These are phyloP conservation scores for Colletotrichum higginsianum DNA, from an alignment of 2,329 filamentous ascomycete genomes.

Conservation along the genomic window DNA sequence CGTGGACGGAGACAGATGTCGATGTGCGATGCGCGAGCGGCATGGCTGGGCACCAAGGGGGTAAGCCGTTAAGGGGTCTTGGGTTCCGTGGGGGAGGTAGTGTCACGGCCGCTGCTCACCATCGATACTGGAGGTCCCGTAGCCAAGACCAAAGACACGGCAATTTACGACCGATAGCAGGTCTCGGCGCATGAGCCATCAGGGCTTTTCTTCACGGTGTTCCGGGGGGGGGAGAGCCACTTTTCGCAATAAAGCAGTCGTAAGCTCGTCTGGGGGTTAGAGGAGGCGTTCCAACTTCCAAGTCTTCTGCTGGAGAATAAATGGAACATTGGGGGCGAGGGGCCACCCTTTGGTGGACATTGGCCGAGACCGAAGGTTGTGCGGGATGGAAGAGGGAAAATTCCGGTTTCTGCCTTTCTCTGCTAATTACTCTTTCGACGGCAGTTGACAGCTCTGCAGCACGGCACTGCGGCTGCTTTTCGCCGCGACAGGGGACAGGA, in stretches of 20 bases:
- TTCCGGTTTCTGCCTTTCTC: background rate
- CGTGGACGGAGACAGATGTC: background rate
- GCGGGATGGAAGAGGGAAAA: background rate
- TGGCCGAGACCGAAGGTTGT: background rate
- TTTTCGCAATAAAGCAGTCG: conserved; percentile 30
- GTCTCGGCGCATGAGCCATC: conserved; percentile 38
- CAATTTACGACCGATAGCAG: conserved; percentile 28
- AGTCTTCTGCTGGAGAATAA: conserved; percentile 1
- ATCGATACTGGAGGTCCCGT: too few relatives aligned
- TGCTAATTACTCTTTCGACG: background rate
- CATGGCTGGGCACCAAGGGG: background rate
- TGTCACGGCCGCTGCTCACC: conserved; percentile 19
- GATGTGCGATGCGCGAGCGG: conserved; percentile 4
- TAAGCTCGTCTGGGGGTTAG: conserved; percentile 13
- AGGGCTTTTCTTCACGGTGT: background rate
- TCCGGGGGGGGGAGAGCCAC: background rate
- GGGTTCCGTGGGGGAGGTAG: conserved; percentile 3
- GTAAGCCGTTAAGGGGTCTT: too few relatives aligned
- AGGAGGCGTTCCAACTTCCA: background rate
- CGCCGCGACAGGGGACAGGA: background rate
- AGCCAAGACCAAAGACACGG: conserved; percentile 4
- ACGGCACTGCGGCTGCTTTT: background rate
- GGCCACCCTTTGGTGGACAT: background rate
- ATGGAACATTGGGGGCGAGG: background rate
- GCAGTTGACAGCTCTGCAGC: too few relatives aligned